Percentiles rank a stretch among this genome's conserved stretches.
Conservation (phyloP, 441 rosid species). For the Populus trichocarpa region DNA sequence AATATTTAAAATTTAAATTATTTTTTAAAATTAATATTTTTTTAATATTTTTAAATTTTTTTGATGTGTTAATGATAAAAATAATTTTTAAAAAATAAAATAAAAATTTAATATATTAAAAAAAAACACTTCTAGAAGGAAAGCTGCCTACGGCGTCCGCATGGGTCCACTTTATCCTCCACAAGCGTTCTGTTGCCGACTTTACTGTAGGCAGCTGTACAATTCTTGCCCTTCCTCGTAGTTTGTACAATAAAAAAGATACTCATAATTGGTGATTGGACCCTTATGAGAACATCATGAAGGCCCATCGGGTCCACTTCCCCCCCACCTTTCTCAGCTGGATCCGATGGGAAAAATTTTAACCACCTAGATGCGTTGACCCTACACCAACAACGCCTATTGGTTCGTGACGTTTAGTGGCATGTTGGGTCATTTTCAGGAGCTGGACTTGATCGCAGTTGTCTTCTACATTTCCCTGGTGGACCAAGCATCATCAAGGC, state of each 20-base stretch:
- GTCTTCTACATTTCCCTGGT: constrained; percentile 3
- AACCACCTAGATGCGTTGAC: constrained; percentile 14
- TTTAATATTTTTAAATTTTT: too few species aligned
- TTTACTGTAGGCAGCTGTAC: constrained; percentile 18
- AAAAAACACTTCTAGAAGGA: background rate
- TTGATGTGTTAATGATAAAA: fast-evolving
- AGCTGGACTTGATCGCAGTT: constrained; percentile 15
- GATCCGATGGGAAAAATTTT: background rate
- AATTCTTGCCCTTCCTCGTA: constrained; percentile 14
- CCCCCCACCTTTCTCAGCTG: background rate
- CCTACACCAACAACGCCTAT: background rate
- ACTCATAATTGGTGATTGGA: constrained; percentile 13
- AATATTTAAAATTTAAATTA: too few species aligned
- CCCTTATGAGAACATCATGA: constrained; percentile 6
- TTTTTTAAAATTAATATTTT: too few species aligned
- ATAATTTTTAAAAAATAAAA: too few species aligned
- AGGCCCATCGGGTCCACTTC: constrained; percentile 8
- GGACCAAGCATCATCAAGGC: constrained; percentile 17
- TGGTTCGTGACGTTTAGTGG: constrained; percentile 14
- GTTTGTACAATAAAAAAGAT: constrained; percentile 1
- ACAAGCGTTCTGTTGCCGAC: constrained; percentile 16
- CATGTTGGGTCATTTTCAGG: constrained; percentile 32
- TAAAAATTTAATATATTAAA: too few species aligned
- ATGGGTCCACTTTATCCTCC: constrained; percentile 13
- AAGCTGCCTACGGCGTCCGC: background rate